A percentile compares a stretch with the other conserved stretches of the same genome.
Evolutionary conservation across 2,329 filamentous ascomycete genomes (phyloP).

Genomic region (Akanthomyces dipterigenus): DNA sequence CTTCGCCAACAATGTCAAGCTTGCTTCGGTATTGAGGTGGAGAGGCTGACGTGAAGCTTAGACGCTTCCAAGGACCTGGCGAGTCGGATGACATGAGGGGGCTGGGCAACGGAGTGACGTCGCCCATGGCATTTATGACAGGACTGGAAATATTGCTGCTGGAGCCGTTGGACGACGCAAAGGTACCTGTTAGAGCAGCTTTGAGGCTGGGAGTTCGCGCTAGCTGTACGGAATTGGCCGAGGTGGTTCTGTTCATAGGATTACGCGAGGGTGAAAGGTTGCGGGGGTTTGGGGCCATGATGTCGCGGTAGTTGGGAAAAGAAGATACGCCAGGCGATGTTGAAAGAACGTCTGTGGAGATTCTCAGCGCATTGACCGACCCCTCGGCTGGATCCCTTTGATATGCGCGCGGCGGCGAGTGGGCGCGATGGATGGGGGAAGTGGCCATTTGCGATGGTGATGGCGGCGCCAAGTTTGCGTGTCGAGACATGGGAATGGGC

Average conservation of each 20-base stretch:
- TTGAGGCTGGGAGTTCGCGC: constrained; percentile 57
- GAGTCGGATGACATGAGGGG: constrained; percentile 61
- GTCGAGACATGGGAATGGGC: neutral
- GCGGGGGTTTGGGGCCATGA: neutral
- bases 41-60: constrained; percentile 41
- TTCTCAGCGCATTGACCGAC: constrained; percentile 6
- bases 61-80: constrained; percentile 58
- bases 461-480: neutral
- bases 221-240: constrained; percentile 36
- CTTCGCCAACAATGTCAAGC: constrained; percentile 22
- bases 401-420: neutral
- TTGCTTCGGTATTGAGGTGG: constrained; percentile 22
- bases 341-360: constrained; percentile 4
- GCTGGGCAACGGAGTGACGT: constrained; percentile 73
- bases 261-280: constrained; percentile 19
- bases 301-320: constrained; percentile 7
- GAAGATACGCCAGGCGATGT: neutral
- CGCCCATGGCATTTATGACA: constrained; percentile 66
- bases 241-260: constrained; percentile 24
- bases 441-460: neutral
- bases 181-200: constrained; percentile 42
- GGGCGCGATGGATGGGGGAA: neutral
- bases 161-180: constrained; percentile 47
- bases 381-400: neutral
- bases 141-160: constrained; percentile 67